These are phyloP conservation scores for Beauveria sp. DNA, from an alignment of 2,329 filamentous ascomycete species.

Conservation along the genomic window DNA sequence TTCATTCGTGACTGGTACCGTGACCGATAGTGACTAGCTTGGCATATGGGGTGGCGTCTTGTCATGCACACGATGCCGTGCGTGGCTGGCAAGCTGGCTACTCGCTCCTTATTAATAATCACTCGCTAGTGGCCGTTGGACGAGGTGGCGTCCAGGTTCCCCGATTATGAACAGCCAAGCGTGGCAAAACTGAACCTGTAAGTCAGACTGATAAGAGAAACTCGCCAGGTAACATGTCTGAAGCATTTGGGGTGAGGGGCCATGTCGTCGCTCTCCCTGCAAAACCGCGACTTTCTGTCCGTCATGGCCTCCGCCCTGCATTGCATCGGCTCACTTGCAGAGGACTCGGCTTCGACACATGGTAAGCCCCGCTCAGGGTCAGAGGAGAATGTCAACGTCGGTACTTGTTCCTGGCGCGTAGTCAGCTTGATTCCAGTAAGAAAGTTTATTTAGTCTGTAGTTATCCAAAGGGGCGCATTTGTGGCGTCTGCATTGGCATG, in stretches of 20 bases:
- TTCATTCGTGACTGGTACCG: conserved; percentile 2
- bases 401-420: neutral
- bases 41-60: conserved; percentile 3
- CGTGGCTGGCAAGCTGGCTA: neutral
- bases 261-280: neutral
- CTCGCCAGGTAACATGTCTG: neutral
- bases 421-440: neutral
- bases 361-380: neutral
- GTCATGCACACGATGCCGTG: conserved; percentile 5
- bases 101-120: too few relatives aligned
- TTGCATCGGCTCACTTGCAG: neutral
- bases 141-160: too few relatives aligned
- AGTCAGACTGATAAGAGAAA: neutral
- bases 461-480: neutral
- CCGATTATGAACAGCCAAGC: neutral
- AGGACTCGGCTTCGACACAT: neutral
- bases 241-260: neutral
- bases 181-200: neutral
- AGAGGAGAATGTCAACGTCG: neutral
- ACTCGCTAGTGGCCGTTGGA: neutral
- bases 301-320: neutral
- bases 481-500: conserved; percentile 4
- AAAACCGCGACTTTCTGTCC: neutral
- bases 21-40: conserved; percentile 7
- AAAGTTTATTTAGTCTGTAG: neutral